Evolutionary conservation across 83 land plant genomes (phyloP).

Genomic region (Diphasiastrum complanatum): DNA sequence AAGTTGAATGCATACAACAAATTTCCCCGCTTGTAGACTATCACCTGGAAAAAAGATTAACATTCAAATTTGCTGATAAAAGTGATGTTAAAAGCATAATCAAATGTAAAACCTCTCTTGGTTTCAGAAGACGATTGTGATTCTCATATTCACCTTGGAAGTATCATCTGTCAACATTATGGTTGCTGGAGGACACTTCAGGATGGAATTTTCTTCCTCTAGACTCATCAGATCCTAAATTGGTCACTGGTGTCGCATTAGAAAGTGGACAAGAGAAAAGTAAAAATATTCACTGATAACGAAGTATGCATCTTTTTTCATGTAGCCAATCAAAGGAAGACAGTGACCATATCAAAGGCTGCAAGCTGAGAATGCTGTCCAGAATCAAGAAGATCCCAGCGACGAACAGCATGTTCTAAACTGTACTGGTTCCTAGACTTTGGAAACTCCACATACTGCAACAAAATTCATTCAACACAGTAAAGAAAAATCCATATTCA

Average conservation of each 20-base stretch:
- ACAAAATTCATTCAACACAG: too few relatives aligned
- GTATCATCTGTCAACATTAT: constrained; percentile 60
- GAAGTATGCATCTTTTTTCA: neutral
- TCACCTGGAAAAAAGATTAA: constrained; percentile 56
- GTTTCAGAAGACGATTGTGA: neutral
- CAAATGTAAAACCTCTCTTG: neutral
- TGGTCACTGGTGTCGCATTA: too few relatives aligned
- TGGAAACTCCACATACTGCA: constrained; percentile 87
- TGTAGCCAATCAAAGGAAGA: neutral
- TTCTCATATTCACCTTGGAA: constrained; percentile 43
- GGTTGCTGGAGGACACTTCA: constrained; percentile 42
- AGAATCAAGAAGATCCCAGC: constrained; percentile 56
- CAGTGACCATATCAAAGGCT: constrained; percentile 64
- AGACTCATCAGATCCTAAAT: constrained; percentile 60
- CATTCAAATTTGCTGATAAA: too few relatives aligned
- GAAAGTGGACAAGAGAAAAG: neutral
- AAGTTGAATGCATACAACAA: constrained; percentile 82
- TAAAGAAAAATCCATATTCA: too few relatives aligned
- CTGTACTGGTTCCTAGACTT: constrained; percentile 68
- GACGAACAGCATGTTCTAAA: constrained; percentile 58
- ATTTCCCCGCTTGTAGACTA: constrained; percentile 59
- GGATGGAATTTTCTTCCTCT: constrained; percentile 43
- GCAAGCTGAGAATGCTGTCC: constrained; percentile 48
- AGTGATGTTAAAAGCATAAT: neutral
- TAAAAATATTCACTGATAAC: constrained; percentile 2